Percentiles rank a stretch among this genome's conserved stretches.
Evolutionary conservation across 2,329 filamentous ascomycete genomes (phyloP).

Genomic region (Chaetomium strumarium): DNA sequence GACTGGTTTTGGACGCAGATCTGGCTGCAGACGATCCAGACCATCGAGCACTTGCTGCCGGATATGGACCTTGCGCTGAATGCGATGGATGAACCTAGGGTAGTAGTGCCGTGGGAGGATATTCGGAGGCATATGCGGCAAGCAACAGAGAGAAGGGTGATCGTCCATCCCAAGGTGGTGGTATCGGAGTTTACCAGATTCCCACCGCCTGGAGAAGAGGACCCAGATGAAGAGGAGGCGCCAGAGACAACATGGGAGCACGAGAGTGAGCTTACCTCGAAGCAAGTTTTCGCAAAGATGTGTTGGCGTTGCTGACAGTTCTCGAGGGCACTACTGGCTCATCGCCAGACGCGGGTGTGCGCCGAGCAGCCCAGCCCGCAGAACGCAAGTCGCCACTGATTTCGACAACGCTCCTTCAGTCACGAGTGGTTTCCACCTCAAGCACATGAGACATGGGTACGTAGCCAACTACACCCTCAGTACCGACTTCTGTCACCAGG

Average conservation of each 20-base stretch:
- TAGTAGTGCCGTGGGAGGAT: constrained; percentile 59
- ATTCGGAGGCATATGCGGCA: constrained; percentile 49
- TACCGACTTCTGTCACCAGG: constrained; percentile 59
- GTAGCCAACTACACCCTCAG: constrained; percentile 57
- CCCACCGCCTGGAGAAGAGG: constrained; percentile 32
- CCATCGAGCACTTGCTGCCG: constrained; percentile 51
- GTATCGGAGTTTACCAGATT: constrained; percentile 40
- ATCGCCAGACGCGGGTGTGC: constrained; percentile 55
- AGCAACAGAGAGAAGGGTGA: constrained; percentile 42
- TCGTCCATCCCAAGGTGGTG: constrained; percentile 41
- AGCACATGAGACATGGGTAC: constrained; percentile 51
- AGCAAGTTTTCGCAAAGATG: not conserved
- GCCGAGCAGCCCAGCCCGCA: constrained; percentile 55
- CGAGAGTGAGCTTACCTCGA: constrained; percentile 30
- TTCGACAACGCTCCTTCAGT: constrained; percentile 43
- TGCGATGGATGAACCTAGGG: constrained; percentile 59
- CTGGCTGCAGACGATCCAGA: constrained; percentile 48
- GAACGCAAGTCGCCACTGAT: constrained; percentile 36
- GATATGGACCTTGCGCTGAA: constrained; percentile 65
- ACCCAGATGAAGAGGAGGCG: constrained; percentile 31
- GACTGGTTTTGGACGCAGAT: constrained; percentile 55
- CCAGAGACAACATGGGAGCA: constrained; percentile 45
- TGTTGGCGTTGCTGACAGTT: not conserved
- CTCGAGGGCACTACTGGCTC: constrained; percentile 43
- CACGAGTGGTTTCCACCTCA: constrained; percentile 39